Evolutionary conservation across 495 filamentous ascomycete species (phyloP).

Genomic region (Penicillium fimorum): DNA sequence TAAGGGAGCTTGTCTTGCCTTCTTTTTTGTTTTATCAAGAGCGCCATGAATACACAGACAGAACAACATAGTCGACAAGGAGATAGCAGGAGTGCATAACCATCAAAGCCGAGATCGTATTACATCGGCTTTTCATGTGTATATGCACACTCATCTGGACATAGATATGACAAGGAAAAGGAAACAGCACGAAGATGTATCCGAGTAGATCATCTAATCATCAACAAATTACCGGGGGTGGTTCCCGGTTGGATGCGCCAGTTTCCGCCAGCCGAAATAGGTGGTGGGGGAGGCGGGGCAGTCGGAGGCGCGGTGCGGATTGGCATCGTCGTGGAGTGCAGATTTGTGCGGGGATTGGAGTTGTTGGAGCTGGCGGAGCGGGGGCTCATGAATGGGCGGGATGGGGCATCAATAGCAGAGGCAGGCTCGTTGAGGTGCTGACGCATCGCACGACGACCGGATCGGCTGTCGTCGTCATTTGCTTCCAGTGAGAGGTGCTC

Average conservation of each 20-base stretch:
- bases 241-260: slow-evolving; percentile 35
- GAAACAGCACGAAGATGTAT: slow-evolving; percentile 1
- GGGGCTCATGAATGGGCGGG: slow-evolving; percentile 35
- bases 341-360: slow-evolving; percentile 34
- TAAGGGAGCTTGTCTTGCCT: background rate
- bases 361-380: slow-evolving; percentile 43
- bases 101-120: background rate
- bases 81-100: background rate
- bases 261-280: slow-evolving; percentile 32
- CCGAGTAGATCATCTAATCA: background rate
- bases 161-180: slow-evolving; percentile 1
- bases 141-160: slow-evolving; percentile 4
- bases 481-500: slow-evolving; percentile 44
- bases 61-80: background rate
- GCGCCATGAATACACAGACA: slow-evolving; percentile 1
- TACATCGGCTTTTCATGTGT: background rate
- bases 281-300: slow-evolving; percentile 42
- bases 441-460: slow-evolving; percentile 39
- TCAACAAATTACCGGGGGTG: slow-evolving; percentile 18
- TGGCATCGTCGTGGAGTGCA: slow-evolving; percentile 42
- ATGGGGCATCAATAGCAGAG: slow-evolving; percentile 39
- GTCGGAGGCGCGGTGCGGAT: slow-evolving; percentile 43
- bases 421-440: slow-evolving; percentile 36
- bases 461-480: slow-evolving; percentile 35
- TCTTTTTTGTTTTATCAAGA: background rate